A percentile compares a stretch with the other conserved stretches of the same genome.
These are phyloP conservation scores for Apiospora sp. DNA, from an alignment of 2,329 filamentous ascomycete genomes.

Conservation along the genomic window DNA sequence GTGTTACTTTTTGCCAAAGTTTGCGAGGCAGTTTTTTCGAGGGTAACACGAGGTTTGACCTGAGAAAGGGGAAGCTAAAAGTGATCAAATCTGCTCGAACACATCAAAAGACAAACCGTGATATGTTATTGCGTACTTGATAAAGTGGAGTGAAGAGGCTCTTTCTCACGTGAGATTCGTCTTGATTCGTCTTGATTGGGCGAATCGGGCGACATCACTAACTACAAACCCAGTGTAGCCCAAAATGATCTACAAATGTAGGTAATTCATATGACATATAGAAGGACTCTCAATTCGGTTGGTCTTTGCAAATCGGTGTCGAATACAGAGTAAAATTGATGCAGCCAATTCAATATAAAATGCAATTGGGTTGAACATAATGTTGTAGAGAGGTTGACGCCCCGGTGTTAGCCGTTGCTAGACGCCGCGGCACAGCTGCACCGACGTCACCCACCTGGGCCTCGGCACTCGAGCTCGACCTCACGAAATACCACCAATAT, in stretches of 20 bases:
- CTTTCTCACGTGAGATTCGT: not conserved
- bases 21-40: not conserved
- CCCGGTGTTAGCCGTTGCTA: constrained; percentile 26
- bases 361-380: not conserved
- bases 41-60: not conserved
- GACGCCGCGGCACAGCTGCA: constrained; percentile 17
- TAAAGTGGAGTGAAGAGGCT: not conserved
- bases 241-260: no score
- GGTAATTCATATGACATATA: no score
- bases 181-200: not conserved
- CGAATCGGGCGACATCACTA: not conserved
- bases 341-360: not conserved
- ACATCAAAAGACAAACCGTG: not conserved
- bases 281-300: no score
- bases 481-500: not conserved
- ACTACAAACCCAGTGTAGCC: not conserved
- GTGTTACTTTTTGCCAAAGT: not conserved
- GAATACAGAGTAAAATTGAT: not conserved
- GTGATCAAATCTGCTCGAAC: not conserved
- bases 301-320: no score
- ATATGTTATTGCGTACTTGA: not conserved
- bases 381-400: not conserved
- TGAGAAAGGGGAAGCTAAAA: not conserved
- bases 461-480: not conserved
- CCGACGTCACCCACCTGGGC: constrained; percentile 18